phyloP scores from a whole-genome alignment of 768 basidiomycete species.

The Tephrocybe sp. region DNA sequence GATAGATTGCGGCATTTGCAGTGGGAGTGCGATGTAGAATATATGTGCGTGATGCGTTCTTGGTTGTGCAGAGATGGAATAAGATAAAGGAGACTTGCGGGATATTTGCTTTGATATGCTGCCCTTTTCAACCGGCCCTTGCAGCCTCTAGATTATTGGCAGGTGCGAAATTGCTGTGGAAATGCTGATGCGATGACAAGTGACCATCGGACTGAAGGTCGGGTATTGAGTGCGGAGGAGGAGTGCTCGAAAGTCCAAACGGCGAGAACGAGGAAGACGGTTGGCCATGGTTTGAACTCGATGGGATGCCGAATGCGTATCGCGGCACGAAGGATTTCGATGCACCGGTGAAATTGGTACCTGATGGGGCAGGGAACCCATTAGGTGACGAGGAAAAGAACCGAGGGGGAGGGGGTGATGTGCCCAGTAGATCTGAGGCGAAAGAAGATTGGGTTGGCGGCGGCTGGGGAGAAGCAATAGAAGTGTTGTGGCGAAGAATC shows the following conservation, averaged over 20 bases:
- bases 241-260: conserved; percentile 32
- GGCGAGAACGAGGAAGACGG: conserved; percentile 34
- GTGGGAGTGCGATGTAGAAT: conserved; percentile 24
- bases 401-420: conserved; percentile 46
- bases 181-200: conserved; percentile 32
- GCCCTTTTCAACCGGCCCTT: conserved; percentile 38
- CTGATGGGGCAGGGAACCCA: conserved; percentile 25
- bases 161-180: conserved; percentile 32
- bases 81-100: conserved; percentile 21
- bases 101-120: conserved; percentile 21
- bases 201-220: conserved; percentile 34
- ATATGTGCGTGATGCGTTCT: conserved; percentile 24
- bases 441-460: conserved; percentile 19
- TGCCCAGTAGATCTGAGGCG: conserved; percentile 35
- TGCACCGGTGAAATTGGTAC: conserved; percentile 29
- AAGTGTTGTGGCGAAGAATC: conserved; percentile 22
- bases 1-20: conserved; percentile 23
- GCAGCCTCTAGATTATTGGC: conserved; percentile 45
- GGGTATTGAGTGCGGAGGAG: conserved; percentile 35
- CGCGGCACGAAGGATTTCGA: conserved; percentile 38
- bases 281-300: conserved; percentile 19
- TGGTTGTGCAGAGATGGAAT: conserved; percentile 23
- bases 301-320: conserved; percentile 26
- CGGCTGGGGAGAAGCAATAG: conserved; percentile 20
- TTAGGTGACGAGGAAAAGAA: conserved; percentile 36